Evolutionary conservation across 352 stramenopile genomes (phyloP), one percentile per base, ranked within the genome.

Genomic region (Phytophthora nicotianae): DNA sequence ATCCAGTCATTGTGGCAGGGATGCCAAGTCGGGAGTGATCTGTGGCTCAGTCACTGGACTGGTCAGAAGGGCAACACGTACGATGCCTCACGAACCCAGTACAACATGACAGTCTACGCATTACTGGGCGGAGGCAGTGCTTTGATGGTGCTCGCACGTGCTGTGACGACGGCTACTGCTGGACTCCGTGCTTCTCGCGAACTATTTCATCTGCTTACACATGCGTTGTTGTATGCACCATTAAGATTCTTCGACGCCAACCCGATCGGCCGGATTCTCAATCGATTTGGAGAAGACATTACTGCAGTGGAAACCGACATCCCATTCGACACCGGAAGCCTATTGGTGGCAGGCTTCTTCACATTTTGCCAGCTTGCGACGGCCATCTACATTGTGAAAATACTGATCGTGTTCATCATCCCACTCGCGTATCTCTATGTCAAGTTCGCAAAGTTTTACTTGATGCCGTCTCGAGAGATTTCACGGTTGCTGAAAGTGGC

Each of bases 181-280:
- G 32, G 32, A n/a, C 32, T 38, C 2, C 32, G 11, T n/a, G 32
- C 32, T 17, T 38, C 32, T 38, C 32, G 32, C 32, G 5, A n/a
- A 1, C 32, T 38, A 17, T 38, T 38, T 5, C 32, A 11, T 38
- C 32, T 38, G 10, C 32, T 38, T 38, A 38, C 32, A 38, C 32
- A n/a, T 4, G 32, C 32, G 16, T n/a, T 38, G 32, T 5, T 38
- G 32, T 38, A 9, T 38, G 32, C 32, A 38, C 32, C 32, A 4
- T 38, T 38, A 11, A 38, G 32, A n/a, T 98, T 98, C 70, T 98
- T 98, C 65, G 90, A 98, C 62, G 83, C 77, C 5, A 97, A 94
- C 54, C 94, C 92, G 5, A 75, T 95, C 20, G 90, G 91, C 1
- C 75, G 90, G 50, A 91, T 98, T 50, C 33, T 97, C 10, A 97